Conservation (phyloP, 371 early-diverging fungal genomes). For the Synchytrium microbalum region DNA sequence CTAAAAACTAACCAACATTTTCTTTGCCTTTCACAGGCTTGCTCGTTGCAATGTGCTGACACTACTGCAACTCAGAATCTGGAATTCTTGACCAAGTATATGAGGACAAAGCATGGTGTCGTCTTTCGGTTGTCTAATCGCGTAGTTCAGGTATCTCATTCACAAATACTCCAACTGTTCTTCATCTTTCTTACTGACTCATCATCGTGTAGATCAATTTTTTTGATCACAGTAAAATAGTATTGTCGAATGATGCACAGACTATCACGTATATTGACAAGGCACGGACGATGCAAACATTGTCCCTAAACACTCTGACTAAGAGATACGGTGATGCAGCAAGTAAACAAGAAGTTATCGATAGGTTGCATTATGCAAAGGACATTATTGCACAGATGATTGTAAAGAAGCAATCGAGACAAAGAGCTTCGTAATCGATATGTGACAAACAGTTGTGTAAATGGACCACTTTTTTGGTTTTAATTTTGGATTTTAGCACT, state of each 20-base stretch:
- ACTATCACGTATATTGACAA: slow-evolving; percentile 46
- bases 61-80: slow-evolving; percentile 24
- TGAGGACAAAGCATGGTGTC: slow-evolving; percentile 55
- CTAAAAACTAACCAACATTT: slow-evolving; percentile 13
- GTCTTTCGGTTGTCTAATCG: slow-evolving; percentile 64
- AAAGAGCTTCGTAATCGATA: no score
- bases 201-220: slow-evolving; percentile 54
- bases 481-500: no score
- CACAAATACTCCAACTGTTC: background rate
- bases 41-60: slow-evolving; percentile 10
- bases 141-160: slow-evolving; percentile 55
- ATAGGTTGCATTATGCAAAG: slow-evolving; percentile 25
- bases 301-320: slow-evolving; percentile 11
- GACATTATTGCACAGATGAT: slow-evolving; percentile 33
- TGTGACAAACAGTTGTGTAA: no score
- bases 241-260: slow-evolving; percentile 47
- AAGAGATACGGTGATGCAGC: background rate
- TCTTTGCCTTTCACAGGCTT: slow-evolving; percentile 2
- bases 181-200: background rate
- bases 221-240: slow-evolving; percentile 62
- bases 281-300: slow-evolving; percentile 28
- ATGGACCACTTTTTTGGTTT: no score
- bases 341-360: slow-evolving; percentile 16
- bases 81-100: slow-evolving; percentile 58
- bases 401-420: slow-evolving; percentile 4